A percentile compares a stretch with the other conserved stretches of the same genome.
Conservation (phyloP, 441 rosid genomes). For the Gossypium laxum region DNA sequence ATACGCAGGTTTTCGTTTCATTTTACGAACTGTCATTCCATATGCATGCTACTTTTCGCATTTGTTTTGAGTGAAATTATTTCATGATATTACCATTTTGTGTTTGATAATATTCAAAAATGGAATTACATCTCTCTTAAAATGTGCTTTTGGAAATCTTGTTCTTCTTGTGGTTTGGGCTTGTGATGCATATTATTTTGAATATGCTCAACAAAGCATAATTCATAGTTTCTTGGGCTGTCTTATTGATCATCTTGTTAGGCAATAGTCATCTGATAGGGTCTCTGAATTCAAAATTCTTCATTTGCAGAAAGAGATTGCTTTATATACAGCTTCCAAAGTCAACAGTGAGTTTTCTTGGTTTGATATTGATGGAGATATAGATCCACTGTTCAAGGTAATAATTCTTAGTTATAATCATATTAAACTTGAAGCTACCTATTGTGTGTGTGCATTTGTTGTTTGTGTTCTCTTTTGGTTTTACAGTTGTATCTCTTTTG, state of each 20-base stretch:
- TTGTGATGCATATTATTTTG: background rate
- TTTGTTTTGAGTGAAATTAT: background rate
- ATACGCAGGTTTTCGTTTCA: background rate
- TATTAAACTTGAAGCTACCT: background rate
- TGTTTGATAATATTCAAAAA: background rate
- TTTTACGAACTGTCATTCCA: background rate
- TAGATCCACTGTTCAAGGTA: slow-evolving; percentile 95
- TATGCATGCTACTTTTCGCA: background rate
- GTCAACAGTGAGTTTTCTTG: slow-evolving; percentile 66
- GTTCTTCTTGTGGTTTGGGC: background rate
- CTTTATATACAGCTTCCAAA: slow-evolving; percentile 86
- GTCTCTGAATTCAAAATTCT: slow-evolving; percentile 12
- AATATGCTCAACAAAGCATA: background rate
- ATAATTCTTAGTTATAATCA: background rate
- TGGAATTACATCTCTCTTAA: background rate
- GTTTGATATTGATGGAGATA: slow-evolving; percentile 92
- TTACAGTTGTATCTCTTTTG: background rate
- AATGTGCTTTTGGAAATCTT: background rate
- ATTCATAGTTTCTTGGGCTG: background rate
- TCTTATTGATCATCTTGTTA: slow-evolving; percentile 3
- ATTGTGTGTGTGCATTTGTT: background rate
- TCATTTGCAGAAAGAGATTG: slow-evolving; percentile 84
- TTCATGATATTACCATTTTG: background rate
- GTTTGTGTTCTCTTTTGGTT: background rate
- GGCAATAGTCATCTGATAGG: background rate